These are phyloP conservation scores for Silene uniflora DNA, from an alignment of 148 eudicot species.

Conservation along the genomic window DNA sequence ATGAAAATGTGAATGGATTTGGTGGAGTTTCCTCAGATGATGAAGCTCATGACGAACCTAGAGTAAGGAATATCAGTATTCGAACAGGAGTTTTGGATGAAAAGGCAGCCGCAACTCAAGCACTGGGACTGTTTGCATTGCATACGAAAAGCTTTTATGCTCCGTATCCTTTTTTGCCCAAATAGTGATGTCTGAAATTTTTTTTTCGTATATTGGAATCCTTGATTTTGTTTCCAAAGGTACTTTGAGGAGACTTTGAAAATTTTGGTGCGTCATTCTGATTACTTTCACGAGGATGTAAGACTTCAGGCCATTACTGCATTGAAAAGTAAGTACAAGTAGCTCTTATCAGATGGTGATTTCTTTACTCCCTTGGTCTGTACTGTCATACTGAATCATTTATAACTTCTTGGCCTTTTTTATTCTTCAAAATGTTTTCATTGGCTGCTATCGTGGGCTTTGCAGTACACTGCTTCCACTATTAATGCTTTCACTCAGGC, in stretches of 20 bases:
- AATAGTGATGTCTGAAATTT: neutral
- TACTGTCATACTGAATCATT: neutral
- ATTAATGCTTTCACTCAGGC: neutral
- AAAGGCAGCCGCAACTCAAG: constrained; percentile 99
- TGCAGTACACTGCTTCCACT: neutral
- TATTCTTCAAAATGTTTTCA: neutral
- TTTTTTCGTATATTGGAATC: too few species aligned
- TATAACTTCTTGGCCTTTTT: neutral
- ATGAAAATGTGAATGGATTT: constrained; percentile 71
- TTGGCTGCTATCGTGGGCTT: neutral
- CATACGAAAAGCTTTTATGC: constrained; percentile 79
- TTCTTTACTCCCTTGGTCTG: neutral
- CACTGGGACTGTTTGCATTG: constrained; percentile 86
- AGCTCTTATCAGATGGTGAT: constrained; percentile 1
- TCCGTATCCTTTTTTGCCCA: constrained; percentile 74
- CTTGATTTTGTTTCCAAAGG: constrained; percentile 42
- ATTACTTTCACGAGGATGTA: constrained; percentile 95
- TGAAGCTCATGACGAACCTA: constrained; percentile 93
- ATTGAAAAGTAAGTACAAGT: constrained; percentile 92
- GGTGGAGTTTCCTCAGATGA: constrained; percentile 98
- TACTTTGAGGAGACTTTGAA: constrained; percentile 88
- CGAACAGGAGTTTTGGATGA: constrained; percentile 97
- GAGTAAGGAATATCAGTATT: constrained; percentile 87
- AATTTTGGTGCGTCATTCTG: constrained; percentile 72
- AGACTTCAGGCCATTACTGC: constrained; percentile 86